Evolutionary conservation across 805 yeast species (phyloP), one percentile per base, ranked within the genome.

Genomic region (Yarrowia osloensis): DNA sequence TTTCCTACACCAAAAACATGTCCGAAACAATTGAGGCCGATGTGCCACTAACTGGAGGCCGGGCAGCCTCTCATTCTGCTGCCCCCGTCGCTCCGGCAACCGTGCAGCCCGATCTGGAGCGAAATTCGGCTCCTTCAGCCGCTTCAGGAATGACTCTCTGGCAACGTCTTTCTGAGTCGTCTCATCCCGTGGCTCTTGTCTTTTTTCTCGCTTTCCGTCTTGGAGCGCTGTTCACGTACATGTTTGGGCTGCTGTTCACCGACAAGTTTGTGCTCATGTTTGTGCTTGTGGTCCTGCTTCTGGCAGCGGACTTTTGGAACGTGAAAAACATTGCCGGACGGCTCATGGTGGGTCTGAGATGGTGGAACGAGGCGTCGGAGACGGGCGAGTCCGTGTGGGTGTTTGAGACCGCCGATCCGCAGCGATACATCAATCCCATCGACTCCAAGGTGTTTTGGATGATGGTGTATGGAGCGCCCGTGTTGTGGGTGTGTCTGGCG

Each of bases 231-330:
- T 74, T 86, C 67, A 81, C 86, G 15, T 91, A 91, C 73, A 74
- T 91, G 6, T 85, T 90, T 70, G 97, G 97, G 0, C 79, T 85
- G 68, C 76, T 90, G 54, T 83, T 91, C 75, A 85, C 91, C 6
- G 82, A 82, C 65, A 83, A 84, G 71, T 88, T 86, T 74, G 88
- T 90, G 15, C 80, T 91, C 46, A 86, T 91, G 72, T 94, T 95
- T 80, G 92, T 94, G 17, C 76, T 86, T 6, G 87, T 91, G 24
- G 85, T 93, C 1, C 79, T 95, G 19, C 78, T 92, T 21, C 81
- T 91, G 22, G 90, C 97, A 0, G 91, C 91, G 0, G 99, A 94
- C 76, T 94, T 94, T 74, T 94, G 98, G 96, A 89, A 90, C 74
- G 86, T 91, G 26, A 95, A 94, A 75, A 94, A 94, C 77, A 89